A percentile compares a stretch with the other conserved stretches of the same genome.
Conservation (phyloP, 768 basidiomycete species). For the Rubroboletus pulcherrimus region DNA sequence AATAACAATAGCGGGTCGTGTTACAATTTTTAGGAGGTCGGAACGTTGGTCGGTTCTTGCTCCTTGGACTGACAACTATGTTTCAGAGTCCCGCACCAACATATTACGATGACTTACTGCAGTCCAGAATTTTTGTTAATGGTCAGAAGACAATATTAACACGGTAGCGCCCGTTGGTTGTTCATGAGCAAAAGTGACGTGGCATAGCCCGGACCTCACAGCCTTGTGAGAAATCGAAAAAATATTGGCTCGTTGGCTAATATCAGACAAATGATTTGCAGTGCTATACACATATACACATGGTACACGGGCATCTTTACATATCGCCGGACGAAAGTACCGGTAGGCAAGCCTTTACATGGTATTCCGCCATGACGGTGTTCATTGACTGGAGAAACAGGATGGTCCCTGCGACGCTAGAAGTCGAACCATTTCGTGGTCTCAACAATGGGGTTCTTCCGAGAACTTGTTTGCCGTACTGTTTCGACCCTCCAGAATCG, state of each 20-base stretch:
- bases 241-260: background rate
- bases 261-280: background rate
- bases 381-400: background rate
- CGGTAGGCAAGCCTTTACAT: background rate
- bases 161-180: constrained; percentile 2
- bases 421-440: background rate
- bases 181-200: constrained; percentile 24
- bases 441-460: background rate
- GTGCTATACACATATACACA: too few species aligned
- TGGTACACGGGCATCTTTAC: background rate
- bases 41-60: constrained; percentile 1
- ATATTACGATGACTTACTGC: constrained; percentile 13
- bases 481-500: background rate
- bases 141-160: constrained; percentile 5
- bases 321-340: background rate
- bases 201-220: constrained; percentile 3
- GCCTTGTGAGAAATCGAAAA: background rate
- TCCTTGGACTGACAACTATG: background rate
- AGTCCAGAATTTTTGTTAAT: constrained; percentile 1
- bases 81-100: background rate
- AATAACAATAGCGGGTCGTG: constrained; percentile 16
- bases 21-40: constrained; percentile 6
- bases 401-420: background rate
- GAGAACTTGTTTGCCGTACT: background rate
- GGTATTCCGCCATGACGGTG: background rate